These are phyloP conservation scores for Anisodus acutangulus DNA, from an alignment of 257 asterid genomes.

Conservation along the genomic window DNA sequence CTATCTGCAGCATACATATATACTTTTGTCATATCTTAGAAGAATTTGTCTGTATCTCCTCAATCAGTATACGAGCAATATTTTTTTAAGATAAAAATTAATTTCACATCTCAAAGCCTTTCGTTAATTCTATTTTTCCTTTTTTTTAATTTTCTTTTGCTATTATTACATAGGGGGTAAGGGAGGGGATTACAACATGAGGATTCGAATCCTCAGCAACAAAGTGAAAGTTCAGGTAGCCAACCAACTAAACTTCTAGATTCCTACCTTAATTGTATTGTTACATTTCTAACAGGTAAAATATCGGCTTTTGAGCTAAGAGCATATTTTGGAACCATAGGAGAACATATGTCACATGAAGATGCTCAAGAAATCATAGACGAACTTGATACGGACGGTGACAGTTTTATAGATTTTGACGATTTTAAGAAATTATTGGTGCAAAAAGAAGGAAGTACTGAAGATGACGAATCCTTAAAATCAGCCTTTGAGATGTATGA, in stretches of 20 bases:
- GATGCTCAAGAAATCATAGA: conserved; percentile 50
- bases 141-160: too few species aligned
- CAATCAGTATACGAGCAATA: neutral
- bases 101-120: neutral
- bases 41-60: too few species aligned
- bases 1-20: too few species aligned
- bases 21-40: too few species aligned
- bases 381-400: conserved; percentile 53
- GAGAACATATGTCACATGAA: conserved; percentile 62
- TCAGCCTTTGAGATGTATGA: conserved; percentile 61
- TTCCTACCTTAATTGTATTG: neutral
- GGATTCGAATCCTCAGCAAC: too few species aligned
- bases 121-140: neutral
- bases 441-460: conserved; percentile 22
- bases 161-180: too few species aligned
- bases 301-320: conserved; percentile 56
- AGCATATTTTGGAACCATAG: conserved; percentile 51
- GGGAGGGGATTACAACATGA: too few species aligned
- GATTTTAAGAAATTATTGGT: conserved; percentile 54
- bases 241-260: too few species aligned
- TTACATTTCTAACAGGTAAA: conserved; percentile 38
- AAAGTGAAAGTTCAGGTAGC: too few species aligned
- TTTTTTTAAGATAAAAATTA: neutral
- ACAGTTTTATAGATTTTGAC: conserved; percentile 43
- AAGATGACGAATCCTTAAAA: conserved; percentile 49